Evolutionary conservation across 1,284 basidiomycete species (phyloP), one percentile per base, ranked within the genome.

Genomic region (Cryptococcus maquisensis): DNA sequence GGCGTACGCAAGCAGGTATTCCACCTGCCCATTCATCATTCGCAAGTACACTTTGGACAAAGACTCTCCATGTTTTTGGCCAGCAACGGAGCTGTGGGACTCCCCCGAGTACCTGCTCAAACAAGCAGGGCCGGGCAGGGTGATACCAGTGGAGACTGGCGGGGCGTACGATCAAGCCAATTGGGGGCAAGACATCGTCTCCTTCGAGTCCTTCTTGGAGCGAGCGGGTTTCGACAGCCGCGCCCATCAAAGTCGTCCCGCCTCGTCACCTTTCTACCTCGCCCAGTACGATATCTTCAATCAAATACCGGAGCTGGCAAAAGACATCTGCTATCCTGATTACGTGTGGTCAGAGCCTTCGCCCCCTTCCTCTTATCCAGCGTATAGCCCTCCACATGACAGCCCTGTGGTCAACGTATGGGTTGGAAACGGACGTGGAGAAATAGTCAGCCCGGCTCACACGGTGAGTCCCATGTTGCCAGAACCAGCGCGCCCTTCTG

Each of bases 111-210:
- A 96, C 69, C 80, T 97, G 1, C 79, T 81, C 21, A 74, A 78
- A 5, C 74, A 82, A 2, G 83, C 84, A 2, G 93, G 93, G 9
- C 83, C 82, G 32, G 91, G 87, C 3, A 82, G 95, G 15, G 75
- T 90, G 8, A 88, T 98, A 1, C 95, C 95, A 4, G 85, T 98
- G 10, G 95, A 98, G 74, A 78, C 95, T 24, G 95, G 95, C 3
- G 73, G 77, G 44, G 87, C 92, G 67, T 98, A 98, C 72, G 83
- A 89, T 35, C 79, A 81, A 13, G 81, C 83, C 20, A 82, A 84
- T 45, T 98, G 95, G 95, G 81, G 82, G 0, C 95, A 96, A 73
- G 77, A 77, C 57, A 80, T 98, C 54, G 82, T 96, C 72, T 66
- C 74, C 21, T 96, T 91, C 85, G 84, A 87, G 35, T 79, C 79